Conservation (phyloP, 768 basidiomycete genomes). For the Asterophora lycoperdoides region DNA sequence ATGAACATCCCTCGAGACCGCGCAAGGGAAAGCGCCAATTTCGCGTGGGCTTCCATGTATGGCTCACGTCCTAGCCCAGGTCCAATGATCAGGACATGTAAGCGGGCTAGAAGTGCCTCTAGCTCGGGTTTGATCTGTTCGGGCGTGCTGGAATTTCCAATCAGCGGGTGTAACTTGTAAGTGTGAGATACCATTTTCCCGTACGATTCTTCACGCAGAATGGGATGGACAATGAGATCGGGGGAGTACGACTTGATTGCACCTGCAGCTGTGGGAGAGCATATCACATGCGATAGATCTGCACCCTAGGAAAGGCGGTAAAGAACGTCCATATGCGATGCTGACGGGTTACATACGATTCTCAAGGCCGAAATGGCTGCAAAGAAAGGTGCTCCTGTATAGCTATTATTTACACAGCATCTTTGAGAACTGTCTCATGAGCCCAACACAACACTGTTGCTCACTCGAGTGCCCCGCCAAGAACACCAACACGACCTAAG, state of each 20-base stretch:
- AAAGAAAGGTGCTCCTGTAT: constrained; percentile 96
- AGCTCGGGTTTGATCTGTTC: constrained; percentile 49
- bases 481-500: constrained; percentile 82
- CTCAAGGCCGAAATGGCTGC: constrained; percentile 87
- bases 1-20: constrained; percentile 75
- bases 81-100: constrained; percentile 91
- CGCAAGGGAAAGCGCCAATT: constrained; percentile 71
- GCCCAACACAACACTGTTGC: constrained; percentile 21
- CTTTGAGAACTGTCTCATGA: background rate
- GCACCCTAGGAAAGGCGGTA: constrained; percentile 55
- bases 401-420: constrained; percentile 43
- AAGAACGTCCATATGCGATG: background rate
- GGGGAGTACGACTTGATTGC: constrained; percentile 98
- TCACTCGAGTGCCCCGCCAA: constrained; percentile 93
- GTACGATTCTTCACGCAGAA: constrained; percentile 67
- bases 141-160: constrained; percentile 34
- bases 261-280: constrained; percentile 84
- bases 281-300: constrained; percentile 96
- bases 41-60: constrained; percentile 86
- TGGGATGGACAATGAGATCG: constrained; percentile 95
- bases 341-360: constrained; percentile 47
- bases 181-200: constrained; percentile 16
- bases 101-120: constrained; percentile 68
- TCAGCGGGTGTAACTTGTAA: background rate
- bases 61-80: constrained; percentile 90